phyloP scores from a whole-genome alignment of 73 alveolate genomes.

The Halteria grandinella region DNA sequence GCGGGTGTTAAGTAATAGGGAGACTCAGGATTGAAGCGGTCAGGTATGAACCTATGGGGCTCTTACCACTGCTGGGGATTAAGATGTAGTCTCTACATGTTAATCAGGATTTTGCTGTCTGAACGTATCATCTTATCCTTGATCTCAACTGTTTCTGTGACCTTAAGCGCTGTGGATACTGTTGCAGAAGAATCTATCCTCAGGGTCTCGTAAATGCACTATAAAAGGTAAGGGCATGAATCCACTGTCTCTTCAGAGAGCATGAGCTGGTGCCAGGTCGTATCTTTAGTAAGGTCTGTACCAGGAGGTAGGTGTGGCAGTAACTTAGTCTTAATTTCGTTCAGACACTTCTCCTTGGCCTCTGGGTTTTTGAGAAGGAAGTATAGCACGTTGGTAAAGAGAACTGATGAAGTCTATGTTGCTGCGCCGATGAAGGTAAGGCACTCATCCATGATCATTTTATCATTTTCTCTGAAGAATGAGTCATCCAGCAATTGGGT shows the following conservation, averaged over 20 bases:
- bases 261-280: too few species aligned
- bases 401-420: neutral
- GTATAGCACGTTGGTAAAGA: neutral
- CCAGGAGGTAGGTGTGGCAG: too few species aligned
- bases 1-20: constrained; percentile 46
- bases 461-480: neutral
- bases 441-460: constrained; percentile 34
- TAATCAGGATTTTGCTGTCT: neutral
- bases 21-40: constrained; percentile 26
- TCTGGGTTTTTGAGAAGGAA: neutral
- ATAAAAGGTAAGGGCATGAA: too few species aligned
- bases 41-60: constrained; percentile 48
- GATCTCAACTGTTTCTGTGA: neutral
- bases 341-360: neutral
- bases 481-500: neutral
- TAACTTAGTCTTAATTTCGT: neutral
- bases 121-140: neutral
- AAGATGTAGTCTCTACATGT: neutral
- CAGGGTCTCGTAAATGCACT: neutral
- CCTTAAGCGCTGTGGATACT: neutral
- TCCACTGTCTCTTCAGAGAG: too few species aligned
- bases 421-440: constrained; percentile 11
- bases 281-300: too few species aligned
- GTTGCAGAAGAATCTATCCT: neutral
- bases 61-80: constrained; percentile 3